Conservation (phyloP, 257 asterid genomes). For the Mitragyna speciosa region DNA sequence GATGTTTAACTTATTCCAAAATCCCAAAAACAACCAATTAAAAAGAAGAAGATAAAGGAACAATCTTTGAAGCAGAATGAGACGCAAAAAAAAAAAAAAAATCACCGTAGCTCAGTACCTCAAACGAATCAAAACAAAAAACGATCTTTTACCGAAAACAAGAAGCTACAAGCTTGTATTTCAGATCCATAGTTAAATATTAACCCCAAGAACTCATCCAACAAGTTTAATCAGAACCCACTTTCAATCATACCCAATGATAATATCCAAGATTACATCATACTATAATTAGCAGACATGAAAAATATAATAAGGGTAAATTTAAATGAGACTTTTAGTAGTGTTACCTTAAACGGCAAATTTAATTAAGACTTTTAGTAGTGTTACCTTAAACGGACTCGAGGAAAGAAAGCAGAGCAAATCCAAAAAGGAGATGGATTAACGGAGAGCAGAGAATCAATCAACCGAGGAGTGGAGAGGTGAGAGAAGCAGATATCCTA, state of each 20-base stretch:
- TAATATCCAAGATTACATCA: conserved; percentile 3
- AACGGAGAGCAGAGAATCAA: conserved; percentile 13
- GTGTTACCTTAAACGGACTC: neutral
- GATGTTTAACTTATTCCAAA: neutral
- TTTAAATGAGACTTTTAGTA: neutral
- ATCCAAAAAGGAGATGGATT: too few species aligned
- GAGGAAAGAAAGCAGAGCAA: neutral
- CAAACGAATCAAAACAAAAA: neutral
- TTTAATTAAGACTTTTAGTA: neutral
- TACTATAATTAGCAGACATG: neutral
- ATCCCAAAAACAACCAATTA: neutral
- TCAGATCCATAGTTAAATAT: conserved; percentile 12
- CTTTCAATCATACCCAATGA: neutral
- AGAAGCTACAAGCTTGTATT: neutral
- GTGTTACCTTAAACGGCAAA: conserved; percentile 11
- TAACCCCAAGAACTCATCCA: neutral
- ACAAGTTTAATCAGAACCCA: neutral
- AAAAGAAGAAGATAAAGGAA: too few species aligned
- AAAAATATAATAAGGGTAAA: neutral
- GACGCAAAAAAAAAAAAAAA: too few species aligned
- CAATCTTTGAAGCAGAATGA: neutral
- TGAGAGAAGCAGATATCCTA: neutral
- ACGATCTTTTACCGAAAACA: neutral
- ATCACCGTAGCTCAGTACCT: neutral
- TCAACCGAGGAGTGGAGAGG: neutral